Base-by-base conservation (phyloP, 2,329 filamentous ascomycete genomes). In the Trichoderma sp. region DNA sequence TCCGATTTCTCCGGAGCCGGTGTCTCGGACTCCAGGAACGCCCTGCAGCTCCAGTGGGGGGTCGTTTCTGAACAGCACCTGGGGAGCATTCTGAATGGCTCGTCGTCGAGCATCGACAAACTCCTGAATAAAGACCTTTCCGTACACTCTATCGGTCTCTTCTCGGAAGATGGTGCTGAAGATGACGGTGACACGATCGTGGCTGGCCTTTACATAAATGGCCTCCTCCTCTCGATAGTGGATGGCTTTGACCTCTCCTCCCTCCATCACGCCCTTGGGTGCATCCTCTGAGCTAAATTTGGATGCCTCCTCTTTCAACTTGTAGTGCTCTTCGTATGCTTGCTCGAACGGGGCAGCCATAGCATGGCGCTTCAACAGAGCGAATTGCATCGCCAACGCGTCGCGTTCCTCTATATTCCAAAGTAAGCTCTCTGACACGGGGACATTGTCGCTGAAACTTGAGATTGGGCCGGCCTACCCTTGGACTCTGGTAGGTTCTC, bases 311-410 rank as follows among this genome's bases (percentile, higher is more conserved):
- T 97, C 93, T 75, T 91, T 90, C 72, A 99, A 83, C 72, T 89
- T 87, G 77, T 94, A 92, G 82, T 97, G 93, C 80, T 97, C 94
- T 76, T 96, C 89, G 79, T 98, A 99, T 27, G 96, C 96, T 78
- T 94, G 92, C 83, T 99, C 96, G 81, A 99, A 99, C 0, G 96
- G 96, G 61, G 96, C 95, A 71, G 96, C 96, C 96, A 99, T 98
- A 74, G 93, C 94, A 80, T 99, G 98, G 77, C 96, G 94, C 86
- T 98, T 99, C 76, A 99, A 83, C 73, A 99, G 85, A 70, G 94
- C 92, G 77, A 98, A 91, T 77, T 94, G 91, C 81, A 89, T 89
- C 75, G 97, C 89, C 71, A 99, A 85, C 71, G 94, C 94, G 76
- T 97, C 93, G 74, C 91, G 90, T 73, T 89, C 92, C 80, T 97